A percentile compares a stretch with the other conserved stretches of the same genome.
Evolutionary conservation across 805 yeast genomes (phyloP).

Genomic region (Starmerella tilneyi): DNA sequence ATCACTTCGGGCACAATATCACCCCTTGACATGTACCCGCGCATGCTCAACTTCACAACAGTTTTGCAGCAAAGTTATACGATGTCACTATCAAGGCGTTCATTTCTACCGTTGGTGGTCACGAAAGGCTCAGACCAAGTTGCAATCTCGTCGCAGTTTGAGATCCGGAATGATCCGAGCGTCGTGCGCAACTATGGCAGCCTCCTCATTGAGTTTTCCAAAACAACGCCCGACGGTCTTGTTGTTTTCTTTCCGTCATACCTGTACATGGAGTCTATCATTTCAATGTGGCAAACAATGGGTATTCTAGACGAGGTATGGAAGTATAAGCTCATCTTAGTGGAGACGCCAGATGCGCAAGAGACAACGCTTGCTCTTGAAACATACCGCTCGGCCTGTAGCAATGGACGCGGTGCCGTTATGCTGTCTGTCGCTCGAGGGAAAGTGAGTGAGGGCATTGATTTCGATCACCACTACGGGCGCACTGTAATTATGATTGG

Average conservation of each 20-base stretch:
- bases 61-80: slow-evolving; percentile 90
- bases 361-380: slow-evolving; percentile 93
- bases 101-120: slow-evolving; percentile 89
- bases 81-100: slow-evolving; percentile 85
- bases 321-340: slow-evolving; percentile 89
- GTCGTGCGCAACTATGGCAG: slow-evolving; percentile 96
- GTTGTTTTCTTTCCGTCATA: slow-evolving; percentile 97
- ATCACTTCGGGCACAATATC: slow-evolving; percentile 97
- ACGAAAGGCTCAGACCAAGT: slow-evolving; percentile 98
- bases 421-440: slow-evolving; percentile 97
- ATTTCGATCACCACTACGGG: slow-evolving; percentile 97
- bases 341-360: slow-evolving; percentile 98
- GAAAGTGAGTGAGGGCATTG: slow-evolving; percentile 96
- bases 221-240: slow-evolving; percentile 94
- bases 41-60: slow-evolving; percentile 87
- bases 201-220: slow-evolving; percentile 79
- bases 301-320: slow-evolving; percentile 96
- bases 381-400: slow-evolving; percentile 90
- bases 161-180: slow-evolving; percentile 94
- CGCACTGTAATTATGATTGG: slow-evolving; percentile 98
- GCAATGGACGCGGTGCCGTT: slow-evolving; percentile 96
- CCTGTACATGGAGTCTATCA: slow-evolving; percentile 94
- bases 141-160: slow-evolving; percentile 90
- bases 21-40: slow-evolving; percentile 97
- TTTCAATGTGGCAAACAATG: slow-evolving; percentile 98